Conservation (phyloP, 345 rosid genomes). For the Populus deltoides region DNA sequence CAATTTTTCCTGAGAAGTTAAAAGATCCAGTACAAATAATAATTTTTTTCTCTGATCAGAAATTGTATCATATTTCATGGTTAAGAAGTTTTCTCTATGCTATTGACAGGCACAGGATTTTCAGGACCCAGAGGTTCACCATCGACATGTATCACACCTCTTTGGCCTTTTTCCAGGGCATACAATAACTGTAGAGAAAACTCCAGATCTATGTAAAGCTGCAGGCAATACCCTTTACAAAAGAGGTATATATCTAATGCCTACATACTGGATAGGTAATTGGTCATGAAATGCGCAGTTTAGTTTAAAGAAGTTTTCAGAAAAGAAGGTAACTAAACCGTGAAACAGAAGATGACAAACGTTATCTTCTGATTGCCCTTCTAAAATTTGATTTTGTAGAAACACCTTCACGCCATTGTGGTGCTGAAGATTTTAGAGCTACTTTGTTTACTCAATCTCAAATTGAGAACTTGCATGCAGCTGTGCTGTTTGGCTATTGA, state of each 20-base stretch:
- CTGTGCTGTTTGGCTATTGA: not conserved
- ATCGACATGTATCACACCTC: conserved; percentile 85
- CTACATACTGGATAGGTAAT: not conserved
- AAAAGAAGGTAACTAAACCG: not conserved
- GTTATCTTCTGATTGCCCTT: not conserved
- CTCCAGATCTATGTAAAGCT: conserved; percentile 77
- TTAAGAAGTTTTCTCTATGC: not conserved
- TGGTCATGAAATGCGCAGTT: not conserved
- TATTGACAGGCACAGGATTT: conserved; percentile 63
- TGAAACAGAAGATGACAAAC: not conserved
- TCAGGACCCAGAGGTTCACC: conserved; percentile 73
- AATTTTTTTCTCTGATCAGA: not conserved
- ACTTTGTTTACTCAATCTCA: not conserved
- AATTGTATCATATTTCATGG: too few relatives aligned
- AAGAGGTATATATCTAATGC: conserved; percentile 51
- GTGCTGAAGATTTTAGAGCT: not conserved
- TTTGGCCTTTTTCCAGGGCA: conserved; percentile 95
- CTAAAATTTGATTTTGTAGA: not conserved
- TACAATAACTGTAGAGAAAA: conserved; percentile 58
- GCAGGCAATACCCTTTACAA: conserved; percentile 61
- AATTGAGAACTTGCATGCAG: not conserved
- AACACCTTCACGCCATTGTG: not conserved
- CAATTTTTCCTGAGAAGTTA: not conserved
- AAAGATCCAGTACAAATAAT: not conserved
- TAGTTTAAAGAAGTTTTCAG: not conserved